These are phyloP conservation scores for Chrysoporthe cubensis DNA, from an alignment of 2,329 filamentous ascomycete genomes.

Conservation along the genomic window DNA sequence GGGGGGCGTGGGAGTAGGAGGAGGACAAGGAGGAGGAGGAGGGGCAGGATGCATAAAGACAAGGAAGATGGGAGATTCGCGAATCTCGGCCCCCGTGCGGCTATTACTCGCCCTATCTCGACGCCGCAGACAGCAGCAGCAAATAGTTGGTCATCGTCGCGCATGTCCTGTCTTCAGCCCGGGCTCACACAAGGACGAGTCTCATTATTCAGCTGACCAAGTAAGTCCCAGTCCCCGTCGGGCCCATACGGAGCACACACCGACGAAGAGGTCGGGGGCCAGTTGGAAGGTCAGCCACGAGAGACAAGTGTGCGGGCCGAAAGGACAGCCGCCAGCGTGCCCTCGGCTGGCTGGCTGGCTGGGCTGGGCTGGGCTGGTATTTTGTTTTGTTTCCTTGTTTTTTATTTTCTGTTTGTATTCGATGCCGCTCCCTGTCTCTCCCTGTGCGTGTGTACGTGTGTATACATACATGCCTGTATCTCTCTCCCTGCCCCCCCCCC, in stretches of 20 bases:
- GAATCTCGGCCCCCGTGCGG: not conserved
- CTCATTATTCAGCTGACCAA: not conserved
- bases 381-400: not conserved
- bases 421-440: too few species aligned
- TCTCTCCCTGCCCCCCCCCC: too few species aligned
- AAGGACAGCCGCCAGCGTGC: not conserved
- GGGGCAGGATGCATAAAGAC: not conserved
- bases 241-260: not conserved
- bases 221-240: not conserved
- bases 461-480: too few species aligned
- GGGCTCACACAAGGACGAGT: not conserved
- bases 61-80: not conserved
- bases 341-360: not conserved
- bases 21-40: too few species aligned
- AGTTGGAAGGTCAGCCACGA: not conserved
- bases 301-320: not conserved
- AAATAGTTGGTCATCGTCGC: not conserved
- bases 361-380: not conserved
- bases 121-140: not conserved
- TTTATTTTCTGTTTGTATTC: not conserved
- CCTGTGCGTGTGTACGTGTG: too few species aligned
- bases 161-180: not conserved
- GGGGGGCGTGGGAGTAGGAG: too few species aligned
- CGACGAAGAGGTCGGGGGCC: not conserved
- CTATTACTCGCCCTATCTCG: not conserved